These are phyloP conservation scores for Mimosa bimucronata DNA, from an alignment of 306 rosid genomes.

Conservation along the genomic window DNA sequence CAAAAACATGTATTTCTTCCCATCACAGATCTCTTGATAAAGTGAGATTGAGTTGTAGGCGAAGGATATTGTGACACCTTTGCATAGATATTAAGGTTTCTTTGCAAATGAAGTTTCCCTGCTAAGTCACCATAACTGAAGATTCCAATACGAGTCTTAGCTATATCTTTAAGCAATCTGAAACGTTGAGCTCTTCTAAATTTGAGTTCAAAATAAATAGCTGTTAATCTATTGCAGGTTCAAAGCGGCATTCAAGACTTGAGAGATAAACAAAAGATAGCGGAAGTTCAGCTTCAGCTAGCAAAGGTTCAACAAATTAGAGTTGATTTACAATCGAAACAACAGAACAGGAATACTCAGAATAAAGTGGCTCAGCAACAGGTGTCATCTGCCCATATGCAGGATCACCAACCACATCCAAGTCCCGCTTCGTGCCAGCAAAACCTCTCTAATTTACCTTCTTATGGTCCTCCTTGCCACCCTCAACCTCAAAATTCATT, in stretches of 20 bases:
- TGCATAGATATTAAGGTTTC: not conserved
- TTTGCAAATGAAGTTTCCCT: not conserved
- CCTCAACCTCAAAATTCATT: not conserved
- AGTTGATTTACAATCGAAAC: slow-evolving; percentile 1
- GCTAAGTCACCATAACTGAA: not conserved
- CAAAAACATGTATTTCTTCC: not conserved
- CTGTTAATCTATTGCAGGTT: slow-evolving; percentile 1
- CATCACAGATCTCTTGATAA: not conserved
- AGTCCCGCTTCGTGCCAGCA: slow-evolving; percentile 1
- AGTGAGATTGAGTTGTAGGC: not conserved
- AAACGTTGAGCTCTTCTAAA: not conserved
- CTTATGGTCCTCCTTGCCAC: not conserved
- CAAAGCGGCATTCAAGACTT: slow-evolving; percentile 20
- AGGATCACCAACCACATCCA: not conserved
- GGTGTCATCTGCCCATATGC: slow-evolving; percentile 1
- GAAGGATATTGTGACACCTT: not conserved
- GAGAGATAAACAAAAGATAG: slow-evolving; percentile 16
- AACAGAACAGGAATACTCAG: slow-evolving; percentile 15
- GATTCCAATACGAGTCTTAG: not conserved
- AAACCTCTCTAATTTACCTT: not conserved
- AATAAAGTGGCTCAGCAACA: slow-evolving; percentile 16
- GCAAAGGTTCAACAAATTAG: slow-evolving; percentile 7
- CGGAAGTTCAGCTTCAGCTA: slow-evolving; percentile 25
- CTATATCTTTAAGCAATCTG: not conserved
- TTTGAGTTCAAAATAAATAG: not conserved